phyloP scores from a whole-genome alignment of 2,329 filamentous ascomycete species.

The Beauveria brongniartii region DNA sequence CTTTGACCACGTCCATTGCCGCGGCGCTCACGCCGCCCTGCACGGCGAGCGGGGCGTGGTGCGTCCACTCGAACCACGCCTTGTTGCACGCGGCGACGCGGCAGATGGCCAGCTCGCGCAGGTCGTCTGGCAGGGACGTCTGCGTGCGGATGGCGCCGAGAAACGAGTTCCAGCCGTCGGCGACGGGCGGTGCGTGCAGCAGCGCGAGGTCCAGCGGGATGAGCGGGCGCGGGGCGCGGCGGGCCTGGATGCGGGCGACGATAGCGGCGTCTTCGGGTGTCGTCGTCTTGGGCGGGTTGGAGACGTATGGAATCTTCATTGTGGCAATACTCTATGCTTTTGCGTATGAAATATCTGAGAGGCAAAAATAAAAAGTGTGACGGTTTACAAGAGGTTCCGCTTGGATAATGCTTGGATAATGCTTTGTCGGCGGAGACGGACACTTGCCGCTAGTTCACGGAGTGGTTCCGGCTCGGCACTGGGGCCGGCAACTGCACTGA shows the following conservation, averaged over 20 bases:
- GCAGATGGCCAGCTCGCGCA: constrained; percentile 74
- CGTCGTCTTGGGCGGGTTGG: constrained; percentile 40
- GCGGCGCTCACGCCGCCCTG: constrained; percentile 48
- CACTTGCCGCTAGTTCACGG: background rate
- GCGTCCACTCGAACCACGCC: constrained; percentile 79
- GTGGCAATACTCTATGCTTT: constrained; percentile 2
- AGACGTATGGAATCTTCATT: constrained; percentile 62
- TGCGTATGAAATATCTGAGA: background rate
- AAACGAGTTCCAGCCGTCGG: constrained; percentile 68
- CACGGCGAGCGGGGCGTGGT: constrained; percentile 63
- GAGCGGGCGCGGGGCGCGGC: constrained; percentile 60
- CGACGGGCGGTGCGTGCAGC: constrained; percentile 64
- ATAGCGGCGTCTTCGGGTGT: constrained; percentile 45
- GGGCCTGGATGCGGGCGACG: constrained; percentile 54
- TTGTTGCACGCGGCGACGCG: constrained; percentile 72
- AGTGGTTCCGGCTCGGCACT: constrained; percentile 4
- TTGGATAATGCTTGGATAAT: too few relatives aligned
- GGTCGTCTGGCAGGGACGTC: constrained; percentile 40
- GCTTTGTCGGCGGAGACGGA: background rate
- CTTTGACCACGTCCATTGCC: constrained; percentile 38
- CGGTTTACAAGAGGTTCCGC: background rate
- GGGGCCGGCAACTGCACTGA: background rate
- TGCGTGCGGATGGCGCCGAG: constrained; percentile 54
- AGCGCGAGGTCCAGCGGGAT: constrained; percentile 69
- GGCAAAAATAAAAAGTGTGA: background rate